Conservation (phyloP, 2,329 filamentous ascomycete species). For the Fusarium buharicum region DNA sequence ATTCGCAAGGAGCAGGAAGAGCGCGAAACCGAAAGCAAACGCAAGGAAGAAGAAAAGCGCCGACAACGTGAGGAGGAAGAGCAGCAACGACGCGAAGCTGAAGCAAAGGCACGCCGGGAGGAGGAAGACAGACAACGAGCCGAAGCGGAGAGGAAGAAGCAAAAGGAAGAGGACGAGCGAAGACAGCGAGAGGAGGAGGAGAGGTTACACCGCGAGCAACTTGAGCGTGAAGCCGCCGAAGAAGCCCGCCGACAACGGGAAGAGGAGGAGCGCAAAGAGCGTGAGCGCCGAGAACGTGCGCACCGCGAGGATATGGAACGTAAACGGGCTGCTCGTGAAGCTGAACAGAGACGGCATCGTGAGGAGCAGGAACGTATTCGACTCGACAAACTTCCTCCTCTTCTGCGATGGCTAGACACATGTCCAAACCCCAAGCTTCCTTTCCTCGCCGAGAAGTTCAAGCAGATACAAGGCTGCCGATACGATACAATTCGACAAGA, state of each 20-base stretch:
- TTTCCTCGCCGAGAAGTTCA: slow-evolving; percentile 65
- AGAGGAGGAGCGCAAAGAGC: slow-evolving; percentile 62
- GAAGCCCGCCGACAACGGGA: slow-evolving; percentile 62
- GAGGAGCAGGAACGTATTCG: slow-evolving; percentile 66
- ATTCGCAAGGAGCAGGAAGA: slow-evolving; percentile 47
- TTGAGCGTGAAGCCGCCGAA: slow-evolving; percentile 60
- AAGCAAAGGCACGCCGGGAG: slow-evolving; percentile 51
- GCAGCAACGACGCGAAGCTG: slow-evolving; percentile 51
- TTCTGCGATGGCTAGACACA: slow-evolving; percentile 69
- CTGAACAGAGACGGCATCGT: slow-evolving; percentile 60
- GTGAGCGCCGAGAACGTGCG: slow-evolving; percentile 58
- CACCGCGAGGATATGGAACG: slow-evolving; percentile 60
- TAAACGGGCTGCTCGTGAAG: slow-evolving; percentile 62
- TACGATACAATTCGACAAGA: slow-evolving; percentile 70
- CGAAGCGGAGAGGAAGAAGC: slow-evolving; percentile 54
- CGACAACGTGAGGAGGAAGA: slow-evolving; percentile 51
- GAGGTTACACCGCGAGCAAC: slow-evolving; percentile 55
- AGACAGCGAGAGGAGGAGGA: slow-evolving; percentile 60
- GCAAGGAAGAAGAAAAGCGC: slow-evolving; percentile 53
- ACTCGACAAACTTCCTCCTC: slow-evolving; percentile 66
- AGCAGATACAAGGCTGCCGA: slow-evolving; percentile 67
- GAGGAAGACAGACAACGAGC: slow-evolving; percentile 52
- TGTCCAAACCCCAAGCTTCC: slow-evolving; percentile 62
- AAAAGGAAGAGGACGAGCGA: slow-evolving; percentile 51
- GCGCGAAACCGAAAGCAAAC: slow-evolving; percentile 51